Base-by-base conservation (phyloP, 257 asterid genomes). In the Petrea volubilis region DNA sequence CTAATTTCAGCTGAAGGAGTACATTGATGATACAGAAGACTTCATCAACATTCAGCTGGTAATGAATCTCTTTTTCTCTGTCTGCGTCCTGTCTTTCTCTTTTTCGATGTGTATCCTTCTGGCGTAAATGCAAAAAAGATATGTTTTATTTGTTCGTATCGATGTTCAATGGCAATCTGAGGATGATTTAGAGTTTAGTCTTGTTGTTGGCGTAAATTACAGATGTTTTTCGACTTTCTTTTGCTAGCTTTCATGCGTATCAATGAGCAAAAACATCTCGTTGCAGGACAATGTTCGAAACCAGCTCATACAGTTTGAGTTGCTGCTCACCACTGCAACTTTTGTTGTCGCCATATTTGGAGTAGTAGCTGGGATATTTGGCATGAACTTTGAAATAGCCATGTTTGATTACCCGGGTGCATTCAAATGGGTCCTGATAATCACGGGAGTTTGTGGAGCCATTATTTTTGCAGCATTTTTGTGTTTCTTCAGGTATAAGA, bases 31-130 rank as follows among this genome's bases (percentile, higher is more conserved):
- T 68, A 90, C 98, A 0, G 98, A 93, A 84, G 99, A 92, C 81
- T 92, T 92, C 87, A 95, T 95, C 81, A 95, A 90, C 82, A 95
- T 95, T 77, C 98, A 95, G 80, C 88, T 95, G 99, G 99, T 92
- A 87, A n/a, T 23, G 84, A 46, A 18, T 68, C 49, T 8, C 67
- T 64, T 18, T n/a, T 5, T 47, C 7, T 28, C 5, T 7, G 3
- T 69, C 33, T 33, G 8, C 46, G 5, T 69, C 44, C 15, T 40
- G 3, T 17, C 7, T 64, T 69, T 59, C 31, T 33, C 61, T 58
- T 28, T 11, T 17, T 41, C 23, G 25, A 24, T 59, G 25, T 23
- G 31, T 50, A 8, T 67, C 52, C 9, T 34, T 10, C 9, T 34
- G 9, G 8, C 9, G 40, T 34, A 34, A 34, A 34, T 34, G 40